Evolutionary conservation across 495 filamentous ascomycete species (phyloP).

Genomic region (Daldinia caldariorum): DNA sequence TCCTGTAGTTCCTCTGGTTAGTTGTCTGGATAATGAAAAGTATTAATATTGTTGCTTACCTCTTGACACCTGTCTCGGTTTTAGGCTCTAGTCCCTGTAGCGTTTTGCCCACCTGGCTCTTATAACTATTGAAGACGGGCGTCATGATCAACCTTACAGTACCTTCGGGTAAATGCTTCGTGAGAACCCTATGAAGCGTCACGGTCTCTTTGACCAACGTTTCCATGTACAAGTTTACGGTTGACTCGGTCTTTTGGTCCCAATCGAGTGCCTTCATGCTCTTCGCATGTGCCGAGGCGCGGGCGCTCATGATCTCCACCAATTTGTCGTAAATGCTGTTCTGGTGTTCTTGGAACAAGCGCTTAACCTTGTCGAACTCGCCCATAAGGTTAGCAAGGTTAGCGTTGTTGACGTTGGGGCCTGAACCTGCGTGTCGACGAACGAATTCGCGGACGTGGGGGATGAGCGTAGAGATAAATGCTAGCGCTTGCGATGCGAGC

Average conservation of each 20-base stretch:
- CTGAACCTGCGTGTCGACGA: slow-evolving; percentile 75
- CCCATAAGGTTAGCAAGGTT: slow-evolving; percentile 67
- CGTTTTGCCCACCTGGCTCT: slow-evolving; percentile 80
- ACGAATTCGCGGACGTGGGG: slow-evolving; percentile 93
- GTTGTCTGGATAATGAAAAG: slow-evolving; percentile 52
- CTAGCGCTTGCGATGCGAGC: slow-evolving; percentile 86
- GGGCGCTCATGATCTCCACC: slow-evolving; percentile 91
- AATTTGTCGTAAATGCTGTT: slow-evolving; percentile 93
- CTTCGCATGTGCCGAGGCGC: slow-evolving; percentile 75
- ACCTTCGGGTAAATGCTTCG: slow-evolving; percentile 81
- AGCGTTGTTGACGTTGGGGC: slow-evolving; percentile 60
- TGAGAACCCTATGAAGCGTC: slow-evolving; percentile 86
- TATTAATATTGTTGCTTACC: slow-evolving; percentile 71
- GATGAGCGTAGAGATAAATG: slow-evolving; percentile 86
- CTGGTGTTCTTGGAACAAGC: slow-evolving; percentile 92
- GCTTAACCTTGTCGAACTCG: slow-evolving; percentile 93
- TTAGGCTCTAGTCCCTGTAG: slow-evolving; percentile 72
- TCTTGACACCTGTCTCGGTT: slow-evolving; percentile 72
- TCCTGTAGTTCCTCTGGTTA: slow-evolving; percentile 60
- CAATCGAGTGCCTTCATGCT: slow-evolving; percentile 81
- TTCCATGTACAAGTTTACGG: slow-evolving; percentile 83
- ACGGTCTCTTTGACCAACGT: slow-evolving; percentile 87
- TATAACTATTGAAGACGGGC: slow-evolving; percentile 87
- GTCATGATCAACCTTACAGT: slow-evolving; percentile 87
- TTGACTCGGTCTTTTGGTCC: slow-evolving; percentile 60